A percentile compares a stretch with the other conserved stretches of the same genome.
Evolutionary conservation across 192 early-diverging fungal genomes (phyloP).

Genomic region (Chytriomyces hyalinus): DNA sequence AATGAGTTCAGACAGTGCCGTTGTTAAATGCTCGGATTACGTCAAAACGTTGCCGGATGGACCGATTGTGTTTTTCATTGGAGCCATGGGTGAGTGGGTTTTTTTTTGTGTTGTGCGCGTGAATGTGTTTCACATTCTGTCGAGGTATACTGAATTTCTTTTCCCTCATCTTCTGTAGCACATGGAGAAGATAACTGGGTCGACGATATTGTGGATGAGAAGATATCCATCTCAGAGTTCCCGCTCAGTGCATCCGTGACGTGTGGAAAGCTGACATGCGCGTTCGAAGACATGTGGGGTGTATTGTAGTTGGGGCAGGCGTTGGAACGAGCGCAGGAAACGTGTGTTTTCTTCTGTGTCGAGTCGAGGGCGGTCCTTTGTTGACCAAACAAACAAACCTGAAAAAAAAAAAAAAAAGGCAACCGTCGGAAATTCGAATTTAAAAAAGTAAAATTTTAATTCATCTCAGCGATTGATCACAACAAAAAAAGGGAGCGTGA

Average conservation of each 20-base stretch:
- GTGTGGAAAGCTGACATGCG: constrained; percentile 88
- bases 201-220: constrained; percentile 94
- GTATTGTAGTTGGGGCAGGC: constrained; percentile 60
- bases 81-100: constrained; percentile 79
- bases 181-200: constrained; percentile 96
- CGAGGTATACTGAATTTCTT: neutral
- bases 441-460: too few species aligned
- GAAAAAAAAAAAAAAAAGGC: too few species aligned
- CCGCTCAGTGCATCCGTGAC: constrained; percentile 96
- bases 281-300: constrained; percentile 90
- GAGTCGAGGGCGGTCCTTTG: too few species aligned
- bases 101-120: neutral
- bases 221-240: constrained; percentile 97
- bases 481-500: too few species aligned
- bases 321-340: neutral
- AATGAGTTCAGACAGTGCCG: constrained; percentile 83
- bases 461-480: too few species aligned
- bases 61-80: constrained; percentile 89
- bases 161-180: constrained; percentile 37
- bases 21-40: constrained; percentile 82
- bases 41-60: constrained; percentile 80
- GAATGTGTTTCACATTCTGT: neutral
- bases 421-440: too few species aligned
- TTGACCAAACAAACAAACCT: too few species aligned
- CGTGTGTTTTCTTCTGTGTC: too few species aligned